Evolutionary conservation across 306 rosid species (phyloP).

Genomic region (Senna siamea): DNA sequence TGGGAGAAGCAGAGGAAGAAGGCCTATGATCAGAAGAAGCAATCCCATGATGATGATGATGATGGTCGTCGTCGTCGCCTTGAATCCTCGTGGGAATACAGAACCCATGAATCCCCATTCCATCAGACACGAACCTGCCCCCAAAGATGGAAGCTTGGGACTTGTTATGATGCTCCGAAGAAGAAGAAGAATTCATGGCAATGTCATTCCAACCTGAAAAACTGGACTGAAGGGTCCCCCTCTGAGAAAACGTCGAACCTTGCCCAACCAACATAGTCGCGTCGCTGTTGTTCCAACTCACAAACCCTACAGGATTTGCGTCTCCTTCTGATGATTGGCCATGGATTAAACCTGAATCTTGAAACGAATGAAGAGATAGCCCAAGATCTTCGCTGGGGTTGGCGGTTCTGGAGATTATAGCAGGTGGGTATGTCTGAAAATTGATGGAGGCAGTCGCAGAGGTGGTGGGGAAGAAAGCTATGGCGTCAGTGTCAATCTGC

Average conservation of each 20-base stretch:
- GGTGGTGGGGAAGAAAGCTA: constrained; percentile 70
- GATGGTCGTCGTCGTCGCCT: constrained; percentile 52
- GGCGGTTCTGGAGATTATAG: constrained; percentile 51
- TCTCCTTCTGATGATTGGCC: constrained; percentile 49
- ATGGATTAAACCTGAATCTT: constrained; percentile 48
- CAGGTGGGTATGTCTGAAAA: constrained; percentile 62
- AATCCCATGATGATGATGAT: constrained; percentile 28
- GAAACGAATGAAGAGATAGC: constrained; percentile 79
- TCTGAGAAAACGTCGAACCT: constrained; percentile 58
- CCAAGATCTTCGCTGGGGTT: constrained; percentile 69
- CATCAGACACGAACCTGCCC: constrained; percentile 61
- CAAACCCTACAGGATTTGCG: constrained; percentile 49
- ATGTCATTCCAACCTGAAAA: constrained; percentile 70
- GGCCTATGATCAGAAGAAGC: constrained; percentile 51
- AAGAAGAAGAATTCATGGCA: constrained; percentile 46
- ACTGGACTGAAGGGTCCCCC: constrained; percentile 99
- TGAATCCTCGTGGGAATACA: constrained; percentile 69
- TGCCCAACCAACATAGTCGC: constrained; percentile 53
- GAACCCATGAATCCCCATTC: constrained; percentile 47
- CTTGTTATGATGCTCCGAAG: constrained; percentile 45
- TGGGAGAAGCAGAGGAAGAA: constrained; percentile 68
- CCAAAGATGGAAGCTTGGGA: constrained; percentile 67
- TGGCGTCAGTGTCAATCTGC: constrained; percentile 49
- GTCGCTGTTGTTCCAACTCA: constrained; percentile 53
- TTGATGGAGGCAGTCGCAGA: constrained; percentile 59